phyloP scores from a whole-genome alignment of 306 rosid species.

The Citrullus colocynthis region DNA sequence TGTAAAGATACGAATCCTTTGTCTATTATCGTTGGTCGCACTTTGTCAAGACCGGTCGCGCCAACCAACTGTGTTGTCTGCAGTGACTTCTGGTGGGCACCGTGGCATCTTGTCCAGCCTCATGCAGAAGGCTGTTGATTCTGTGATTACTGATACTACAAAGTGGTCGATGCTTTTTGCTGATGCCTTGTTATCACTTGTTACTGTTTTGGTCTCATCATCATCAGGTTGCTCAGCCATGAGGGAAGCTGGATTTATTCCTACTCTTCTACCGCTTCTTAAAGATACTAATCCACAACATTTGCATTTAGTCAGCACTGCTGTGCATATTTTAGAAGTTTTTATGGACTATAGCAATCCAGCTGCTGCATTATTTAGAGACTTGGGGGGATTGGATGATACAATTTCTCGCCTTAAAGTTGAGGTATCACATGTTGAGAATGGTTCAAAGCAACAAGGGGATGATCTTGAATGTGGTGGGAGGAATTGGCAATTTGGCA shows the following conservation, averaged over 20 bases:
- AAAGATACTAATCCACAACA: constrained; percentile 83
- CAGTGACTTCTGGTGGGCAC: constrained; percentile 94
- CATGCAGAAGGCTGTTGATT: constrained; percentile 87
- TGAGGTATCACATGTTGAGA: constrained; percentile 78
- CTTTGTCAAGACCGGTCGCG: constrained; percentile 91
- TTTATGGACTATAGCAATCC: constrained; percentile 98
- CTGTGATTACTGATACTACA: constrained; percentile 51
- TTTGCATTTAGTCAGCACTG: constrained; percentile 84
- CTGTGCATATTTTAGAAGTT: constrained; percentile 91
- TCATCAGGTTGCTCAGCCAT: constrained; percentile 91
- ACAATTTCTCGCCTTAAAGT: constrained; percentile 73
- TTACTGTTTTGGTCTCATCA: constrained; percentile 82
- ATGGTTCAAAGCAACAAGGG: constrained; percentile 51
- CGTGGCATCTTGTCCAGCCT: constrained; percentile 91
- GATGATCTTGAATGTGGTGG: constrained; percentile 38
- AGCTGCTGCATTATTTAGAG: constrained; percentile 89
- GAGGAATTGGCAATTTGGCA: constrained; percentile 33
- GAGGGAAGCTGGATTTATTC: constrained; percentile 97
- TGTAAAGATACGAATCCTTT: constrained; percentile 66
- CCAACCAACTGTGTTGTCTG: constrained; percentile 67
- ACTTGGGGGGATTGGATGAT: constrained; percentile 97
- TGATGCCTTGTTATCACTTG: constrained; percentile 82
- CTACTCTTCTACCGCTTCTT: constrained; percentile 85
- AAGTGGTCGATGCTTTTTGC: constrained; percentile 80
- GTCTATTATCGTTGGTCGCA: constrained; percentile 82